These are phyloP conservation scores for Dispira parvispora DNA, from an alignment of 192 early-diverging fungal genomes.

Conservation along the genomic window DNA sequence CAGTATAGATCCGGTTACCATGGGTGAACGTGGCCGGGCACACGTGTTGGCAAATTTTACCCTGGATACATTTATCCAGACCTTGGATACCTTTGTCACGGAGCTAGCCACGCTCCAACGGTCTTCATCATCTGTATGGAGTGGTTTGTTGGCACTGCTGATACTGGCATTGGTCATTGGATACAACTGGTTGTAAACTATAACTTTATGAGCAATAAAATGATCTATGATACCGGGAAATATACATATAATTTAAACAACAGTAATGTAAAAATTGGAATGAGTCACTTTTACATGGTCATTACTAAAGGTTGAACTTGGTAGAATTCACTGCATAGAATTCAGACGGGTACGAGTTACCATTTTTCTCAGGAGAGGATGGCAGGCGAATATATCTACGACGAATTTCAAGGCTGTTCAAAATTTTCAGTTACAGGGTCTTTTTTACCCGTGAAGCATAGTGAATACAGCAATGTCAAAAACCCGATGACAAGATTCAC, in stretches of 20 bases:
- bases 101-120: conserved; percentile 15
- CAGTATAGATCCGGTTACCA: conserved; percentile 17
- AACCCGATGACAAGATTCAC: not conserved
- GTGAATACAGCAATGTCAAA: not conserved
- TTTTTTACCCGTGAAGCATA: not conserved
- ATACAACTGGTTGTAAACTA: not conserved
- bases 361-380: too few species aligned
- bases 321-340: too few species aligned
- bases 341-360: too few species aligned
- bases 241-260: not conserved
- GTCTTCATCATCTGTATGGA: not conserved
- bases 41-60: conserved; percentile 44
- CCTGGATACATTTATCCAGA: conserved; percentile 34
- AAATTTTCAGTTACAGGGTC: not conserved
- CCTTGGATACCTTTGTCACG: conserved; percentile 37
- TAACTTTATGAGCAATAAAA: not conserved
- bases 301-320: too few species aligned
- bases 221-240: too few species aligned
- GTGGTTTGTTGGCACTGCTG: not conserved
- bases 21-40: conserved; percentile 38
- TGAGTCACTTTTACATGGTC: too few species aligned
- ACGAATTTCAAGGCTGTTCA: not conserved
- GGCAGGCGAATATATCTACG: not conserved
- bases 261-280: not conserved
- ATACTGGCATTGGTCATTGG: not conserved